These are phyloP conservation scores for Xylaria sp. DNA, from an alignment of 2,329 filamentous ascomycete species.

Conservation along the genomic window DNA sequence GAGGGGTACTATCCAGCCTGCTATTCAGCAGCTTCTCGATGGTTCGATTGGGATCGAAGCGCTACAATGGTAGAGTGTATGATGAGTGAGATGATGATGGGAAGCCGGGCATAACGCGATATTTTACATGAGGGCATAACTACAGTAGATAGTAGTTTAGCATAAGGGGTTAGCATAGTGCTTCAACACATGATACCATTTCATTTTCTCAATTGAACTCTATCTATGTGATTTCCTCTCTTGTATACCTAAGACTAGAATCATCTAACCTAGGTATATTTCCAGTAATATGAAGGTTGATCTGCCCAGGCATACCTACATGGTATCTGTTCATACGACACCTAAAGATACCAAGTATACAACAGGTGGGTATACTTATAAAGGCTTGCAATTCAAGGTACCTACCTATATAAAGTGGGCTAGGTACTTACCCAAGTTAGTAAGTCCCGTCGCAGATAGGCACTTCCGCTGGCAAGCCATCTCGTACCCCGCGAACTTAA, in stretches of 20 bases:
- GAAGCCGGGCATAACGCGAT: not conserved
- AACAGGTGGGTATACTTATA: not conserved
- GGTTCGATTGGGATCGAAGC: conserved; percentile 45
- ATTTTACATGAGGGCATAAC: not conserved
- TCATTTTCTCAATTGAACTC: not conserved
- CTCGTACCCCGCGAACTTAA: conserved; percentile 32
- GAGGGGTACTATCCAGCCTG: conserved; percentile 52
- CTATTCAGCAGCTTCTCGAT: conserved; percentile 51
- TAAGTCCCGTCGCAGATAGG: not conserved
- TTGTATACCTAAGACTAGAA: not conserved
- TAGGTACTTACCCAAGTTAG: not conserved
- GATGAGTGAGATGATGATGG: conserved; percentile 1
- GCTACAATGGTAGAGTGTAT: conserved; percentile 50
- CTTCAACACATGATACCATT: conserved; percentile 18
- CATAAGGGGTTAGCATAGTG: not conserved
- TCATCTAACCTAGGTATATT: not conserved
- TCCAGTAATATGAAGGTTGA: too few species aligned
- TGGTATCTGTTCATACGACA: too few species aligned
- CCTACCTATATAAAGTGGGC: not conserved
- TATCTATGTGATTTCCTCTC: not conserved
- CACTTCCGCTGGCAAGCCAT: not conserved
- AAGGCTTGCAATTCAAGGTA: not conserved
- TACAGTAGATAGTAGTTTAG: not conserved
- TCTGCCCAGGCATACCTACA: too few species aligned
- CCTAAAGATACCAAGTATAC: too few species aligned